These are phyloP conservation scores for Aspergillus oerlinghausenensis DNA, from an alignment of 2,329 filamentous ascomycete genomes.

Conservation along the genomic window DNA sequence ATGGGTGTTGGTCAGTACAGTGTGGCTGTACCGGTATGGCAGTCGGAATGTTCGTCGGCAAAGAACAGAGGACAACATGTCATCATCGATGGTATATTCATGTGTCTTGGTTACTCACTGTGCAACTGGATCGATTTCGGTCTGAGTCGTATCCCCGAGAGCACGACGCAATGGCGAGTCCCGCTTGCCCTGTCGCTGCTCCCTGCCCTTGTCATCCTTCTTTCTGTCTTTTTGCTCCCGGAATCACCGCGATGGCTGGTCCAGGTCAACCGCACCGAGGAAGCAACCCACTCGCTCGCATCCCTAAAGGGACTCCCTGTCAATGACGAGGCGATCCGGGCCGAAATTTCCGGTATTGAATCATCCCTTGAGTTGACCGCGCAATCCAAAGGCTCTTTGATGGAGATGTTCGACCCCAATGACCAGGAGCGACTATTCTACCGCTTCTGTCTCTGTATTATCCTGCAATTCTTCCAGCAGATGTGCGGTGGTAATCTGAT, in stretches of 20 bases:
- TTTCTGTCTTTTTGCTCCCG: conserved; percentile 45
- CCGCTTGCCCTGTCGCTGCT: conserved; percentile 54
- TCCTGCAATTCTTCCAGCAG: conserved; percentile 17
- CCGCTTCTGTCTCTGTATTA: conserved; percentile 16
- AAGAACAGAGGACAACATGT: conserved; percentile 47
- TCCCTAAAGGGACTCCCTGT: conserved; percentile 11
- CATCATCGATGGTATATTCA: conserved; percentile 44
- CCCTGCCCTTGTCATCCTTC: conserved; percentile 48
- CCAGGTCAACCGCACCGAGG: conserved; percentile 13
- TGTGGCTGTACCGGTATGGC: conserved; percentile 47
- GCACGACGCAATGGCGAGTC: conserved; percentile 47
- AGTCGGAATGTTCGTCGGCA: conserved; percentile 45
- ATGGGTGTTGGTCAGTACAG: conserved; percentile 47
- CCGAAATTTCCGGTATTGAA: conserved; percentile 18
- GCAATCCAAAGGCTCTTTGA: conserved; percentile 10
- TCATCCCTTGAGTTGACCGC: conserved; percentile 14
- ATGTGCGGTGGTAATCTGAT: conserved; percentile 18
- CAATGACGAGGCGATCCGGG: conserved; percentile 7
- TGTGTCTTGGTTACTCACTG: conserved; percentile 28
- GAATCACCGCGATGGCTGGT: conserved; percentile 41
- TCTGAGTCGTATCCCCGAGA: conserved; percentile 43
- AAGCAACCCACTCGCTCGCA: conserved; percentile 13
- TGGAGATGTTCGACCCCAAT: conserved; percentile 13
- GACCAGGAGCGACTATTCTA: conserved; percentile 19
- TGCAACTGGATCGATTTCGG: conserved; percentile 46